A percentile compares a stretch with the other conserved stretches of the same genome.
Evolutionary conservation across 106 monocot species (phyloP).

Genomic region (Dioscorea alata): DNA sequence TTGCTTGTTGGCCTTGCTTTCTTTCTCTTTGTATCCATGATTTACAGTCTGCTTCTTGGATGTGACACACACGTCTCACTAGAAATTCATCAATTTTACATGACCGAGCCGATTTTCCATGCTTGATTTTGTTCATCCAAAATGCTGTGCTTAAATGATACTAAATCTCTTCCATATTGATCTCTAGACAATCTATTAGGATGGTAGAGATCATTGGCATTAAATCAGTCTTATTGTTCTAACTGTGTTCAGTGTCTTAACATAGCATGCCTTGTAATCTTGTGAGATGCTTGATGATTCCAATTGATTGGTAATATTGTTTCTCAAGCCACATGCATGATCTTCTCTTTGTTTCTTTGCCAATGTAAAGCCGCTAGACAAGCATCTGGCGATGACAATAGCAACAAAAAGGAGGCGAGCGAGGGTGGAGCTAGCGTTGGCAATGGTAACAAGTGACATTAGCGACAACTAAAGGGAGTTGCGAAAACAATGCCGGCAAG

Average conservation of each 20-base stretch:
- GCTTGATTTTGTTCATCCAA: constrained; percentile 24
- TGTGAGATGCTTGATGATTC: no score
- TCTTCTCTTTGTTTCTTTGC: constrained; percentile 31
- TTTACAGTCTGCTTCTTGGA: constrained; percentile 38
- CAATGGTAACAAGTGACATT: no score
- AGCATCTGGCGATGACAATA: no score
- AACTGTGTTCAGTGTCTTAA: no score
- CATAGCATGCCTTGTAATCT: no score
- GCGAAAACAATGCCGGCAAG: no score
- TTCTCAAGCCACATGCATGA: background rate
- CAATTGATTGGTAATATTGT: background rate
- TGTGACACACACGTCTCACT: constrained; percentile 49
- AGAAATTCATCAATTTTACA: constrained; percentile 56
- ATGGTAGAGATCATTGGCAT: no score
- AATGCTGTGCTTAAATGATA: constrained; percentile 21
- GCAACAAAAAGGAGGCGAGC: no score
- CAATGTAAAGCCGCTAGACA: constrained; percentile 32
- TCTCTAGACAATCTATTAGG: constrained; percentile 17
- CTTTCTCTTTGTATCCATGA: constrained; percentile 40
- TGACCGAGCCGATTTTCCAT: constrained; percentile 44
- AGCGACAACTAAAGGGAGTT: no score
- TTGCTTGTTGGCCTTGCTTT: no score
- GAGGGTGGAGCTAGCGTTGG: no score
- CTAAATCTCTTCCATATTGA: constrained; percentile 11
- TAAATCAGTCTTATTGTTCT: no score